phyloP scores from a whole-genome alignment of 2,329 filamentous ascomycete species.

The Aureobasidium sp. region DNA sequence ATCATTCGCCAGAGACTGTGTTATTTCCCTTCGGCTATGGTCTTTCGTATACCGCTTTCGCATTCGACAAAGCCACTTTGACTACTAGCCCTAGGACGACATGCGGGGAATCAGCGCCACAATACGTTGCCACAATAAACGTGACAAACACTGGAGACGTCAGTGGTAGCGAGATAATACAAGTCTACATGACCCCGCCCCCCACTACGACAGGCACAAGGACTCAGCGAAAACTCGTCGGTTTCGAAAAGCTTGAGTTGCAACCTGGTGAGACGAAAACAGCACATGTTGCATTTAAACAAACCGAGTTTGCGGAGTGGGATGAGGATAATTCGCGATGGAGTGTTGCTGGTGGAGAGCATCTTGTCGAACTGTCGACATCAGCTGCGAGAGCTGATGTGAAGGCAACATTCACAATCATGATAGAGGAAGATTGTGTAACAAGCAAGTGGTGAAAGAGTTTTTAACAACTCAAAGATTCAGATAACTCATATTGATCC shows the following conservation, averaged over 20 bases:
- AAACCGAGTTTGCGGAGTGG: not conserved
- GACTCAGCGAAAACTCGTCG: not conserved
- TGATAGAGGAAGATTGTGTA: no score
- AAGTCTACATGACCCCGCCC: slow-evolving; percentile 71
- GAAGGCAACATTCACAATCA: not conserved
- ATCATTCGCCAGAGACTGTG: slow-evolving; percentile 74
- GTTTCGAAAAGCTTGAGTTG: not conserved
- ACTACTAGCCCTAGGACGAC: not conserved
- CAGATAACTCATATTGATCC: no score
- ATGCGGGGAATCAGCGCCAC: not conserved
- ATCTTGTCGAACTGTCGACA: not conserved
- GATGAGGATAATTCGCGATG: not conserved
- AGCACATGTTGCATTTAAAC: not conserved
- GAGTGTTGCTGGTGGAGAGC: not conserved
- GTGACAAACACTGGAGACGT: slow-evolving; percentile 64
- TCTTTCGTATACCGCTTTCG: slow-evolving; percentile 78
- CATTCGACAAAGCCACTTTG: slow-evolving; percentile 32
- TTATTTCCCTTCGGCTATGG: slow-evolving; percentile 88
- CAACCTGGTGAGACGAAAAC: not conserved
- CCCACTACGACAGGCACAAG: slow-evolving; percentile 51
- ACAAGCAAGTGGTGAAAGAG: no score
- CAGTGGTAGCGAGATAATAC: slow-evolving; percentile 70
- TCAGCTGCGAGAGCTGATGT: not conserved
- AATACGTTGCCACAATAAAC: slow-evolving; percentile 27
- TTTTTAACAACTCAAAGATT: no score